Evolutionary conservation across 495 filamentous ascomycete species (phyloP), one percentile per base, ranked within the genome.

Genomic region (Penicillium antarcticum): DNA sequence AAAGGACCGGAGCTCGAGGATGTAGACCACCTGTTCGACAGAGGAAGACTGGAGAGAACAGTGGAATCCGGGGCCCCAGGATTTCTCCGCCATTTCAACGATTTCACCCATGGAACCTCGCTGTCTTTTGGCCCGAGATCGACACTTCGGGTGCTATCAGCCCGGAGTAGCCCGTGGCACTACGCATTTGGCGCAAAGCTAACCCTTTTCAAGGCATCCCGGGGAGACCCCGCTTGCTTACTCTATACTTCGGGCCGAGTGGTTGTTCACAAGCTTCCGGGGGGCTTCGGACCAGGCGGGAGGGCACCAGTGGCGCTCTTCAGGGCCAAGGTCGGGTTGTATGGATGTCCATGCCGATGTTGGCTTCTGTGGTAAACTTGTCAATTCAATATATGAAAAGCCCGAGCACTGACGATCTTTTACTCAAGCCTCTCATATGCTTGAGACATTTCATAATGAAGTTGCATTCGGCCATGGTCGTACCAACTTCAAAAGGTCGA

Each of bases 1-100:
- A 80, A 80, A 14, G 67, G 74, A 4, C 77, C 87, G 17, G 84
- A 82, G 16, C 77, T 92, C 4, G 88, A 92, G 59, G 87, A 90
- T 67, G n/a, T n/a, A n/a, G n/a, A n/a, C n/a, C n/a, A n/a, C n/a
- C n/a, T n/a, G n/a, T n/a, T n/a, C 21, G 12, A 43, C 9, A 26
- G 19, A n/a, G n/a, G 14, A 29, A 40, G 11, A 16, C 18, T 14
- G 5, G 16, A 34, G 21, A 24, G 23, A 34, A n/a, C 7, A n/a
- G 6, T 31, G 17, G 5, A 18, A 33, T 50, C 40, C 2, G 41
- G 33, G 52, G 46, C 35, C 45, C 52, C 33, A 55, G 29, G 52
- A 14, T 14, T 5, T 50, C 34, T 40, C 21, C 34, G 12, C 40
- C 40, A 41, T 14, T 32, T 44, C 29, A 43, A 44, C 17, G 11